A percentile compares a stretch with the other conserved stretches of the same genome.
These are phyloP conservation scores for Schizophyllum amplum DNA, from an alignment of 1,284 basidiomycete species.

Conservation along the genomic window DNA sequence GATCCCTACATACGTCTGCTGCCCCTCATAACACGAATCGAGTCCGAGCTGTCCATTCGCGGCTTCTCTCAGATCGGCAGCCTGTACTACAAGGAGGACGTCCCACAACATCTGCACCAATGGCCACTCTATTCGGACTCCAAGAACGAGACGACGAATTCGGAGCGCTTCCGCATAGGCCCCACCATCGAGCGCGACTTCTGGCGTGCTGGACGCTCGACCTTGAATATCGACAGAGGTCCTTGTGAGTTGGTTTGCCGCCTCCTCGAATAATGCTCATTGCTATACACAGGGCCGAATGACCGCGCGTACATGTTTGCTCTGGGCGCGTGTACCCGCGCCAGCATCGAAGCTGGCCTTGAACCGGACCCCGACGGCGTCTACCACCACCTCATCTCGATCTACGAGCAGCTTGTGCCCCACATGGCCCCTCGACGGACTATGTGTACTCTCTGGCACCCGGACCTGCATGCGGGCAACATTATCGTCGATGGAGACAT, in stretches of 20 bases:
- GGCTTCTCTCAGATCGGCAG: conserved; percentile 15
- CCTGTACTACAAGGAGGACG: conserved; percentile 28
- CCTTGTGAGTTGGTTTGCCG: conserved; percentile 15
- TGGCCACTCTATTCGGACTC: conserved; percentile 11
- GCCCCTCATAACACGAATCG: background rate
- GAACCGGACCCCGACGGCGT: background rate
- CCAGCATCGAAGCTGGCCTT: background rate
- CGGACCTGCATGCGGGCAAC: conserved; percentile 21
- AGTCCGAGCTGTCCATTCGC: background rate
- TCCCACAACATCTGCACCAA: conserved; percentile 14
- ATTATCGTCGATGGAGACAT: conserved; percentile 17
- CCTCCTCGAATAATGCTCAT: background rate
- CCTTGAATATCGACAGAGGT: conserved; percentile 17
- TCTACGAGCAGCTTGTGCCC: conserved; percentile 13
- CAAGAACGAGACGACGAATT: background rate
- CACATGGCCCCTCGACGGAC: conserved; percentile 16
- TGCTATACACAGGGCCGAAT: background rate
- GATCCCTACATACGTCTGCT: background rate
- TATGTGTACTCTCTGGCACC: conserved; percentile 22
- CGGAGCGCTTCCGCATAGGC: conserved; percentile 22
- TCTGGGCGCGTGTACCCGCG: background rate
- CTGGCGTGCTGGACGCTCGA: conserved; percentile 17
- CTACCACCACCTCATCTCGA: conserved; percentile 5
- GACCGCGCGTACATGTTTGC: background rate
- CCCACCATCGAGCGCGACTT: conserved; percentile 19